Base-by-base conservation (phyloP, 805 yeast genomes). In the Saturnispora mendoncae region DNA sequence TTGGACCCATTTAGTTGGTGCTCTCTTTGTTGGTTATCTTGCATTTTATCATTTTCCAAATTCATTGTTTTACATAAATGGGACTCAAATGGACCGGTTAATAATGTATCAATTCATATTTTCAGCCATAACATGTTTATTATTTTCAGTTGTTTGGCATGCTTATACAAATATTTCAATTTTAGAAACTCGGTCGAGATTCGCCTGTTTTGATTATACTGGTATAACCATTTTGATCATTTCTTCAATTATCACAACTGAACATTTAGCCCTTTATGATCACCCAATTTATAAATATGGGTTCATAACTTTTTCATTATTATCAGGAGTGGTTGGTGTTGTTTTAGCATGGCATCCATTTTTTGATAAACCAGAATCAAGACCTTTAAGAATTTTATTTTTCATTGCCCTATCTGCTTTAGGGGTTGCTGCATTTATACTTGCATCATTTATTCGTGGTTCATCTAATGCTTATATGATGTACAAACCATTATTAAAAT, bases 131-230 rank as follows among this genome's bases (percentile, higher is more conserved):
- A 75, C 78, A 49, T 92, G 97, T 58, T 66, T 90, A 44, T 44
- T 76, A 6, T 81, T 90, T 33, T 86, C 96, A 1, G 76, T 80
- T 2, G 63, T 80, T 32, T 90, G 97, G 97, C 98, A 90, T 61
- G 84, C 97, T 3, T 88, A 86, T 61, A 76, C 82, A 45, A 79
- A 86, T 46, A 83, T 86, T 48, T 76, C 90, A 14, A 71, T 71
- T 38, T 60, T 82, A 34, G 53, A 66, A 17, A 58, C 77, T 47
- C 72, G 95, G 57, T 70, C 78, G 49, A 73, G 76, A 40, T 85
- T 84, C 62, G 96, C 96, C 0, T 92, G 98, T 60, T 77, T 88
- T 33, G 98, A 90, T 64, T 90, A 90, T 61, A 81, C 94, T 6
- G 98, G 98, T 2, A 90, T 90, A 50, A 86, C 97, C 0, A 72